Conservation (phyloP, 768 basidiomycete genomes). For the Tylopilus intermedius region DNA sequence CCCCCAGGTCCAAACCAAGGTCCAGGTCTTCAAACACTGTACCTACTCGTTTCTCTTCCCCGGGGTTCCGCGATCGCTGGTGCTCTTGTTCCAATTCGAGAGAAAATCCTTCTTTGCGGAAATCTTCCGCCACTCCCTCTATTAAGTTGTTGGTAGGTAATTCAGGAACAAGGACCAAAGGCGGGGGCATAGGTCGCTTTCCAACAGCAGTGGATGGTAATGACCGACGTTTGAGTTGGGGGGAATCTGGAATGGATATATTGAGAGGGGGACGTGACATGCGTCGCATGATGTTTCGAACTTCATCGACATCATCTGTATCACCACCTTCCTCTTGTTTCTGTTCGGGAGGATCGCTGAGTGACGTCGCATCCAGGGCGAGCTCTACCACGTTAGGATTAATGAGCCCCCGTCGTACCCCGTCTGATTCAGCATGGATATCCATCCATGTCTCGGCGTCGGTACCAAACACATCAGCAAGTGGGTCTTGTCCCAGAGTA, state of each 20-base stretch:
- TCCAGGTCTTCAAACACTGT: conserved; percentile 44
- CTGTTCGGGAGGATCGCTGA: conserved; percentile 26
- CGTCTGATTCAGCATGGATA: conserved; percentile 37
- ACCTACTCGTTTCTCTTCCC: conserved; percentile 44
- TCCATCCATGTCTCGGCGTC: conserved; percentile 62
- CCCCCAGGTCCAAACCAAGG: conserved; percentile 38
- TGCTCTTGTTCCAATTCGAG: conserved; percentile 29
- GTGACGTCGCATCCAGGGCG: conserved; percentile 43
- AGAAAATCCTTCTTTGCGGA: conserved; percentile 17
- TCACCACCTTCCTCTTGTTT: conserved; percentile 29
- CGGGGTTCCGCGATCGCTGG: conserved; percentile 28
- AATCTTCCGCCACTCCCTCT: conserved; percentile 20
- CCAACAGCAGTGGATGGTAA: conserved; percentile 31
- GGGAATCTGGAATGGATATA: conserved; percentile 40
- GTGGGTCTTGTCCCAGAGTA: conserved; percentile 41
- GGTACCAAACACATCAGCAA: conserved; percentile 60
- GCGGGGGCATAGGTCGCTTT: conserved; percentile 51
- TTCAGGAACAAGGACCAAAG: conserved; percentile 47
- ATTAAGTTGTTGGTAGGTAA: conserved; percentile 27
- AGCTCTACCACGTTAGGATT: conserved; percentile 48
- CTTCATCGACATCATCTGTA: conserved; percentile 29
- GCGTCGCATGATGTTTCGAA: conserved; percentile 35
- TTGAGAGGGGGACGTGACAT: conserved; percentile 35
- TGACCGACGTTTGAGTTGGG: conserved; percentile 32
- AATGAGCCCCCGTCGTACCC: conserved; percentile 21